phyloP scores from a whole-genome alignment of 371 early-diverging fungal species.

The Capillidium rhysosporum region DNA sequence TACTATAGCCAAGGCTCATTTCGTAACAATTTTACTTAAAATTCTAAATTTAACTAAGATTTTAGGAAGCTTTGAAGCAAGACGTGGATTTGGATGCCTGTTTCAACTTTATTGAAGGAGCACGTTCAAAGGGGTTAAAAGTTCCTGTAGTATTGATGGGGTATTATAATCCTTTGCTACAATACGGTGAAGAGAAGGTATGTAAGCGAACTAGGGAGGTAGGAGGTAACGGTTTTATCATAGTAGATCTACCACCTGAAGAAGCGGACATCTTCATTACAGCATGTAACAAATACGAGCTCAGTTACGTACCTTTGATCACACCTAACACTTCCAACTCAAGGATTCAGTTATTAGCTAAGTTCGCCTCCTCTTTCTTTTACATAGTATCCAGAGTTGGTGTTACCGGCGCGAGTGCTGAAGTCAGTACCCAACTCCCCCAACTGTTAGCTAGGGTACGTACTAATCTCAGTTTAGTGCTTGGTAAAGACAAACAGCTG shows the following conservation, averaged over 20 bases:
- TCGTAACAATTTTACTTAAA: conserved; percentile 25
- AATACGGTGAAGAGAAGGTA: conserved; percentile 71
- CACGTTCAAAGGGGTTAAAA: conserved; percentile 63
- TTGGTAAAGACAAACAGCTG: conserved; percentile 30
- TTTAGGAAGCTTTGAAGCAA: conserved; percentile 52
- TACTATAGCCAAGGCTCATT: conserved; percentile 79
- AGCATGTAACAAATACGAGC: conserved; percentile 39
- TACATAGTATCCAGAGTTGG: conserved; percentile 88
- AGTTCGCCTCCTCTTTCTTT: conserved; percentile 75
- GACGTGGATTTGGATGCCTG: conserved; percentile 58
- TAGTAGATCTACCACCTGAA: conserved; percentile 94
- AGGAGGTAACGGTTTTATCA: conserved; percentile 88
- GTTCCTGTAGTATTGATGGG: conserved; percentile 93
- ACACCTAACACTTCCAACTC: conserved; percentile 81
- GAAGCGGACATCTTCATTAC: conserved; percentile 71
- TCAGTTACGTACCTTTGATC: conserved; percentile 85
- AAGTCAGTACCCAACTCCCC: conserved; percentile 49
- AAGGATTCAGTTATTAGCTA: conserved; percentile 58
- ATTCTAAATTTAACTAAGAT: not conserved
- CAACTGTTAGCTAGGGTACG: conserved; percentile 51
- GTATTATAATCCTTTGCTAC: conserved; percentile 89
- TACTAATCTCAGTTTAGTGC: not conserved
- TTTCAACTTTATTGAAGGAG: conserved; percentile 54
- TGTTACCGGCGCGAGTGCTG: conserved; percentile 63
- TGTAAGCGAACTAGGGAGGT: conserved; percentile 60